These are phyloP conservation scores for Aspergillus oerlinghausenensis DNA, from an alignment of 2,329 filamentous ascomycete species.

Conservation along the genomic window DNA sequence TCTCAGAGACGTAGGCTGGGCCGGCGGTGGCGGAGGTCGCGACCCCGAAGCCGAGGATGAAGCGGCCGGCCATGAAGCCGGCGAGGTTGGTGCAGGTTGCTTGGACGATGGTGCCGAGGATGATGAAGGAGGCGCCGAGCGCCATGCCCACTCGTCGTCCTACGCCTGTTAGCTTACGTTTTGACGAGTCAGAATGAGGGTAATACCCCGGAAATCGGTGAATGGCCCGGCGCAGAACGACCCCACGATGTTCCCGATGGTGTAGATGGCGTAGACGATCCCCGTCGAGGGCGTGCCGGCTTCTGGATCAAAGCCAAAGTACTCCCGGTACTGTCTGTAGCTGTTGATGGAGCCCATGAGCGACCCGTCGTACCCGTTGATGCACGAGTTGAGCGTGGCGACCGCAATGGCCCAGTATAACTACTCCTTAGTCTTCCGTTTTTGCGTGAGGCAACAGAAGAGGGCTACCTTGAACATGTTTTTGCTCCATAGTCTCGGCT, in stretches of 20 bases:
- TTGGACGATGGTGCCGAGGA: conserved; percentile 26
- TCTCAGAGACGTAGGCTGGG: conserved; percentile 34
- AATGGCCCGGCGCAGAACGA: conserved; percentile 43
- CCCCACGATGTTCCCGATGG: conserved; percentile 47
- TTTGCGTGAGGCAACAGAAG: background rate
- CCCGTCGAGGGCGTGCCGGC: conserved; percentile 40
- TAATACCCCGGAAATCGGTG: conserved; percentile 35
- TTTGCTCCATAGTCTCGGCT: conserved; percentile 33
- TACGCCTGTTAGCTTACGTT: background rate
- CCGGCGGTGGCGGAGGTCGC: conserved; percentile 23
- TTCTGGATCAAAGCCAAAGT: conserved; percentile 32
- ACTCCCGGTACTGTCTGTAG: conserved; percentile 42
- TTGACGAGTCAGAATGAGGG: too few relatives aligned
- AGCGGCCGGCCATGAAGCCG: conserved; percentile 28
- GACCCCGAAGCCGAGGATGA: conserved; percentile 29
- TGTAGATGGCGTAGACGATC: conserved; percentile 48
- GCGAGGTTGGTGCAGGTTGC: conserved; percentile 20
- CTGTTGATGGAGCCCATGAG: conserved; percentile 48
- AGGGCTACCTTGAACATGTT: conserved; percentile 41
- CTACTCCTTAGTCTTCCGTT: conserved; percentile 15
- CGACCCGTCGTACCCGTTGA: conserved; percentile 48
- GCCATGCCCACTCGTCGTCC: conserved; percentile 27
- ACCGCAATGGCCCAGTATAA: conserved; percentile 40
- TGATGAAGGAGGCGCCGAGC: conserved; percentile 22
- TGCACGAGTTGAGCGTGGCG: conserved; percentile 43